Evolutionary conservation across 164 flowering plant genomes (phyloP).

Genomic region (Vitis cinerea): DNA sequence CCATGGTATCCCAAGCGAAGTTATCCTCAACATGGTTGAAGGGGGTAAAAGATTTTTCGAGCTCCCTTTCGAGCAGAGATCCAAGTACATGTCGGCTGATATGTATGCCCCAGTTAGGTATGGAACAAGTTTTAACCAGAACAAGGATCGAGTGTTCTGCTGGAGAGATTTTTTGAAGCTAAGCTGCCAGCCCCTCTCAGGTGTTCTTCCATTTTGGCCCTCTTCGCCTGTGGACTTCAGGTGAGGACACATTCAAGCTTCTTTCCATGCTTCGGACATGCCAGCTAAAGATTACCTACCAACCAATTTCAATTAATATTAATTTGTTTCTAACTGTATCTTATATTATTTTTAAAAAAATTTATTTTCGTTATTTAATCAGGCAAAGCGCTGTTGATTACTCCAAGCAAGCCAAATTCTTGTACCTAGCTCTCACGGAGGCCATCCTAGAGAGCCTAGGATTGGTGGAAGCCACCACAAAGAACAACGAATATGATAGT

Average conservation of each 20-base stretch:
- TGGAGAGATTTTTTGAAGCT: constrained; percentile 97
- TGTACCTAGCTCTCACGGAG: background rate
- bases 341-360: too few species aligned
- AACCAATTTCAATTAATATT: too few species aligned
- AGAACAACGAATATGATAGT: background rate
- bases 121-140: constrained; percentile 91
- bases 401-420: background rate
- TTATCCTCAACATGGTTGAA: constrained; percentile 42
- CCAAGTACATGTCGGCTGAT: constrained; percentile 66
- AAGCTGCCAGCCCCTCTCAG: constrained; percentile 41
- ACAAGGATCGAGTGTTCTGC: constrained; percentile 68
- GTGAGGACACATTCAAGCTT: constrained; percentile 19
- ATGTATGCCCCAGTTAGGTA: constrained; percentile 65
- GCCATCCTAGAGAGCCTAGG: constrained; percentile 4
- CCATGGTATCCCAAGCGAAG: constrained; percentile 59
- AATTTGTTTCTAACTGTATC: too few species aligned
- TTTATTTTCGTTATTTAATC: too few species aligned
- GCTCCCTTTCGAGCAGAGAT: constrained; percentile 69
- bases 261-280: too few species aligned
- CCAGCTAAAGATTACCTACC: too few species aligned
- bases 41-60: constrained; percentile 61
- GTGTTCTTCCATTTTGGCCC: constrained; percentile 68
- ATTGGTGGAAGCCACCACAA: background rate
- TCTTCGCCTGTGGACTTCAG: constrained; percentile 72
- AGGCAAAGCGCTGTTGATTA: background rate